Evolutionary conservation across 352 stramenopile genomes (phyloP).

Genomic region (Globisporangium iwayamae): DNA sequence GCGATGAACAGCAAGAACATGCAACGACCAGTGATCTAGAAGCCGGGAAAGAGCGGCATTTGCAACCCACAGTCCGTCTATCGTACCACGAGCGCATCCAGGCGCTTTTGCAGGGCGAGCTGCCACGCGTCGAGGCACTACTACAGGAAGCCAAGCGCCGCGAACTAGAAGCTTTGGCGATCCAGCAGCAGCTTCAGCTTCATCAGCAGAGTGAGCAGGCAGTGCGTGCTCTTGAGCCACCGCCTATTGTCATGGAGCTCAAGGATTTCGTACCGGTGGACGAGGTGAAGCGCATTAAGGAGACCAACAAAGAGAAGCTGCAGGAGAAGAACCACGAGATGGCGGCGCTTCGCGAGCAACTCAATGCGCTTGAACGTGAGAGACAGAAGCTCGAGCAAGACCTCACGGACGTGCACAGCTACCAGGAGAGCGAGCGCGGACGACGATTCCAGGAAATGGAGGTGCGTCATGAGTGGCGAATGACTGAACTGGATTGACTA

Average conservation of each 20-base stretch:
- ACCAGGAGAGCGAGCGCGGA: slow-evolving; percentile 59
- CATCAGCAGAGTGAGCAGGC: slow-evolving; percentile 20
- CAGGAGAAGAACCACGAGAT: slow-evolving; percentile 29
- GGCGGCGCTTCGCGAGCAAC: slow-evolving; percentile 23
- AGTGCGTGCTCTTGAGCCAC: slow-evolving; percentile 4
- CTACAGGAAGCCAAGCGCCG: slow-evolving; percentile 20
- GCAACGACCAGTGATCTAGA: slow-evolving; percentile 20
- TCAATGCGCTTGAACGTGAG: slow-evolving; percentile 42
- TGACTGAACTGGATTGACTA: not conserved
- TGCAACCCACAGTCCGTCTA: slow-evolving; percentile 20
- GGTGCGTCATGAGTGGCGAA: slow-evolving; percentile 4
- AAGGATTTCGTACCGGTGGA: slow-evolving; percentile 67
- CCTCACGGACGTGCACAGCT: slow-evolving; percentile 69
- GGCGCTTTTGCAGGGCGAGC: slow-evolving; percentile 40
- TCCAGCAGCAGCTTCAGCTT: not conserved
- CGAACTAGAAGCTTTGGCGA: slow-evolving; percentile 18
- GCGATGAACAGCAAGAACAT: not conserved
- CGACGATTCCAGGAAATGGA: slow-evolving; percentile 60
- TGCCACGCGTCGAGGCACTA: slow-evolving; percentile 37
- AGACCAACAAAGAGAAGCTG: slow-evolving; percentile 38
- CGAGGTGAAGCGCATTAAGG: slow-evolving; percentile 45
- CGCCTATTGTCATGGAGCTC: slow-evolving; percentile 50
- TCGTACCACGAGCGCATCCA: slow-evolving; percentile 56
- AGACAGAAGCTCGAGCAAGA: slow-evolving; percentile 58
- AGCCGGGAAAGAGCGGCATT: slow-evolving; percentile 11